Evolutionary conservation across 2,329 filamentous ascomycete species (phyloP), one percentile per base, ranked within the genome.

Genomic region (Botryotinia convoluta): DNA sequence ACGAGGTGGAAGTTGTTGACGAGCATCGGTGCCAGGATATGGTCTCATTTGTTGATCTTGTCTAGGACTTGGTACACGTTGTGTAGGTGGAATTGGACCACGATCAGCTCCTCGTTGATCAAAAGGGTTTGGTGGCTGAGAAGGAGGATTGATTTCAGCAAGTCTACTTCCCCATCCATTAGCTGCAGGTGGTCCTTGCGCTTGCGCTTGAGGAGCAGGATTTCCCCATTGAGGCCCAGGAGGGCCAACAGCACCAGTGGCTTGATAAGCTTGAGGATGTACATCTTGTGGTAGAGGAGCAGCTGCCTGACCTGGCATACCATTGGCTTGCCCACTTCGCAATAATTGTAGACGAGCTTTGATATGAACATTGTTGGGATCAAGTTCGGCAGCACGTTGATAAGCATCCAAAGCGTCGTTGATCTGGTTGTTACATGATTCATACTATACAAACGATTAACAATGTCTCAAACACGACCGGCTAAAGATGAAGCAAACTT

Each of bases 391-490:
- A 59, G 96, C 96, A 77, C 96, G 90, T 80, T 95, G 93, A 82
- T 98, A 99, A 9, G 96, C 96, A 82, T 99, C 96, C 62, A 98
- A 87, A 1, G 96, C 96, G 85, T 99, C 96, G 70, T 91, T 93
- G 74, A 97, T 97, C 84, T 99, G 96, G 84, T 98, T 98, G 87
- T 99, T 98, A 84, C 96, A 99, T 39, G 94, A 97, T 83, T 99
- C 96, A 81, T 99, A 99, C 92, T 97, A 67, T 60, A 62, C 63
- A 69, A 74, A 75, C 74, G 35, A 57, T 79, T 74, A 79, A 75
- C 20, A 12, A 64, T 72, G 73, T 77, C 71, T 76, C 74, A 77
- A 79, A 75, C 72, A 70, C 69, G 74, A 64, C 70, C 51, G 71
- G 61, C 63, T 74, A 74, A 72, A 75, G 51, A 72, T 75, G 74